These are phyloP conservation scores for Ramaria sp. DNA, from an alignment of 768 basidiomycete species.

Conservation along the genomic window DNA sequence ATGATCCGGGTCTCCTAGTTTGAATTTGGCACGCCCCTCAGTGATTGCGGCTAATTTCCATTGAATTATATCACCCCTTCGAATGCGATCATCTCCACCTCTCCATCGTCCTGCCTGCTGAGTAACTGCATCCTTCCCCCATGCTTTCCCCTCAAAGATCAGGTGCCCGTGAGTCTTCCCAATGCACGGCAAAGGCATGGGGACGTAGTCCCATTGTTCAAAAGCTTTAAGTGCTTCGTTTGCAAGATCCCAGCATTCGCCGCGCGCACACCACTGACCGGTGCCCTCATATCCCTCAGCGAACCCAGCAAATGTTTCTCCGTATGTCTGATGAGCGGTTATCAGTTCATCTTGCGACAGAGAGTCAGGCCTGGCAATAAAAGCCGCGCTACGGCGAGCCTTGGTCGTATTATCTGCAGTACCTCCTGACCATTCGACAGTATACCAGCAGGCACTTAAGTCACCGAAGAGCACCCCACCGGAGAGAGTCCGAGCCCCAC, in stretches of 20 bases:
- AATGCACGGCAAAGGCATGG: constrained; percentile 36
- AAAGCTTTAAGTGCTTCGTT: constrained; percentile 37
- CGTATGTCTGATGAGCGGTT: constrained; percentile 37
- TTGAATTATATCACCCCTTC: constrained; percentile 46
- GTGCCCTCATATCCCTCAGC: constrained; percentile 35
- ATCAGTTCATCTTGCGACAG: constrained; percentile 25
- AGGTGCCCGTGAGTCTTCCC: constrained; percentile 46
- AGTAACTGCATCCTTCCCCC: constrained; percentile 16
- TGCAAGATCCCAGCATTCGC: constrained; percentile 52
- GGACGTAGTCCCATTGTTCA: constrained; percentile 29
- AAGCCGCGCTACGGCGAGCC: constrained; percentile 28
- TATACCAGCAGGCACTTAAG: constrained; percentile 39
- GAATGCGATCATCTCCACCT: constrained; percentile 39
- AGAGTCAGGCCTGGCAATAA: constrained; percentile 29
- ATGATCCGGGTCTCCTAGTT: constrained; percentile 43
- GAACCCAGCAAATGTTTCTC: constrained; percentile 36
- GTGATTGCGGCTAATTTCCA: constrained; percentile 35
- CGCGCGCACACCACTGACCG: constrained; percentile 35
- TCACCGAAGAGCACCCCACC: constrained; percentile 37
- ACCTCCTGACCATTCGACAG: constrained; percentile 26
- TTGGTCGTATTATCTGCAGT: constrained; percentile 17
- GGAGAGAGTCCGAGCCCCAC: constrained; percentile 21
- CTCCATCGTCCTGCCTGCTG: constrained; percentile 34
- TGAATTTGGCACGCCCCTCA: constrained; percentile 9
- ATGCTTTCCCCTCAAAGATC: constrained; percentile 33